A percentile compares a stretch with the other conserved stretches of the same genome.
phyloP scores from a whole-genome alignment of 2,329 filamentous ascomycete genomes.

The Penicillium hesseltinei region DNA sequence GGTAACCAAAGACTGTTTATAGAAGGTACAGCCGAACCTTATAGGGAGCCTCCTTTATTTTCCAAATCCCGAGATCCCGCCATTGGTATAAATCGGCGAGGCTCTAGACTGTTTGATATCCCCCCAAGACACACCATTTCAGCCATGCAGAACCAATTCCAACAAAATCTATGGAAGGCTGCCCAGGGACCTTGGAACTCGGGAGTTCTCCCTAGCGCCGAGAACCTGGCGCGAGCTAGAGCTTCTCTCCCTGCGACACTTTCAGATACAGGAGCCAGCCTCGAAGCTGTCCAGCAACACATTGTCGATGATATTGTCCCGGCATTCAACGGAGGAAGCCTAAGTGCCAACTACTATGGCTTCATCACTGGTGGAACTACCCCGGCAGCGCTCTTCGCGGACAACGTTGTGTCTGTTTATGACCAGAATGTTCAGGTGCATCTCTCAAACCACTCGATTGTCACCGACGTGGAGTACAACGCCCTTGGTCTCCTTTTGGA shows the following conservation, averaged over 20 bases:
- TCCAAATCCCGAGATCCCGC: constrained; percentile 21
- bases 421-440: constrained; percentile 88
- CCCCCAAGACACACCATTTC: neutral
- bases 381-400: constrained; percentile 75
- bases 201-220: constrained; percentile 32
- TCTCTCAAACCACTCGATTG: constrained; percentile 70
- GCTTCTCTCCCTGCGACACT: constrained; percentile 34
- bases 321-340: constrained; percentile 65
- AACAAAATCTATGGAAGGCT: constrained; percentile 32
- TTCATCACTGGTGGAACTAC: constrained; percentile 84
- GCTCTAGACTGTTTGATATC: neutral
- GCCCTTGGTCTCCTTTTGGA: constrained; percentile 68
- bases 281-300: constrained; percentile 36
- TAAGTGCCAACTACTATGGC: constrained; percentile 72
- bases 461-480: constrained; percentile 72
- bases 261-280: constrained; percentile 29
- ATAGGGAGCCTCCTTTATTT: neutral
- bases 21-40: constrained; percentile 19
- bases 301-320: constrained; percentile 45
- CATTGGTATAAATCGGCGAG: constrained; percentile 6
- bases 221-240: constrained; percentile 32
- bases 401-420: constrained; percentile 74
- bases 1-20: neutral
- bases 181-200: constrained; percentile 30
- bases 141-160: constrained; percentile 21